phyloP scores from a whole-genome alignment of 495 filamentous ascomycete genomes.

The Bathelium albidoporum region DNA sequence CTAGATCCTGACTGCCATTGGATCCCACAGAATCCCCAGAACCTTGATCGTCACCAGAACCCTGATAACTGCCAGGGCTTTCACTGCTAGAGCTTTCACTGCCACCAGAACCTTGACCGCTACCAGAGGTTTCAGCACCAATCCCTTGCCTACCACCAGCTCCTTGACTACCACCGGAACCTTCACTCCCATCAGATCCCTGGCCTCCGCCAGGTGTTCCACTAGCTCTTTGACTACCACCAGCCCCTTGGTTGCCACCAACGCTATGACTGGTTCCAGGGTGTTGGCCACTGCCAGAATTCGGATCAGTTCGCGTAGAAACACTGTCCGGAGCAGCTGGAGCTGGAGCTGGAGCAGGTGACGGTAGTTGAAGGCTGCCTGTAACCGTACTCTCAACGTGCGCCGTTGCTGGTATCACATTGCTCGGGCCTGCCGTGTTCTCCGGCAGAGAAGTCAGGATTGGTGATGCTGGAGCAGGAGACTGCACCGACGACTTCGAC shows the following conservation, averaged over 20 bases:
- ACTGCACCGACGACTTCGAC: background rate
- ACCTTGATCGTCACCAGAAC: background rate
- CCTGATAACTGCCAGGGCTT: background rate
- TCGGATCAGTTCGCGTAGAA: background rate
- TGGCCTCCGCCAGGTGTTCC: background rate
- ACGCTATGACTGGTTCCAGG: background rate
- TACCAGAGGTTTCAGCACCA: background rate
- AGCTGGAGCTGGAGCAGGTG: background rate
- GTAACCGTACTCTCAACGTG: background rate
- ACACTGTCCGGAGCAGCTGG: background rate
- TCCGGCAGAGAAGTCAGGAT: background rate
- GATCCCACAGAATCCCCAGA: background rate
- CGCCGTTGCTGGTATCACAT: background rate
- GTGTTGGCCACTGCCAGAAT: background rate
- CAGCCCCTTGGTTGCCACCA: background rate
- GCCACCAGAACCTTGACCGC: background rate
- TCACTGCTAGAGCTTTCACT: background rate
- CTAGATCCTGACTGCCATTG: background rate
- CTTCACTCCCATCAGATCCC: background rate
- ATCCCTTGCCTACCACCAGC: background rate
- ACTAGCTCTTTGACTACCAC: background rate
- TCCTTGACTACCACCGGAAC: background rate
- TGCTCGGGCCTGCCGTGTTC: background rate
- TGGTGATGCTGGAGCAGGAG: background rate
- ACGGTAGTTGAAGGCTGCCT: background rate